A percentile compares a stretch with the other conserved stretches of the same genome.
Conservation (phyloP, 2,329 filamentous ascomycete genomes). For the Fusarium sp. region DNA sequence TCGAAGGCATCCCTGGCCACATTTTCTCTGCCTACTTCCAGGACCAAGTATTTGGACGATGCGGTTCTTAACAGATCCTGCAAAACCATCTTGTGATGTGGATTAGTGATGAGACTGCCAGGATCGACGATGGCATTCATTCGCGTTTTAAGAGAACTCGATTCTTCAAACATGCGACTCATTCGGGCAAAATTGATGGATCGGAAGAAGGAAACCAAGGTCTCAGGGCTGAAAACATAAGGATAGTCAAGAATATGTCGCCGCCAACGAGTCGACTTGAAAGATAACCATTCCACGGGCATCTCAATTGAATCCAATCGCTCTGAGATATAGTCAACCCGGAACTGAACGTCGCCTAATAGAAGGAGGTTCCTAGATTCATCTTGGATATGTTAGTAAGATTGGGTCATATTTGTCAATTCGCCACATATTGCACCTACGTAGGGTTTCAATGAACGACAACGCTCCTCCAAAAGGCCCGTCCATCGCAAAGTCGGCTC, state of each 20-base stretch:
- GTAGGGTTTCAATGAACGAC: constrained; percentile 77
- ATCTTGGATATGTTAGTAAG: constrained; percentile 57
- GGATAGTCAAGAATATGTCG: constrained; percentile 84
- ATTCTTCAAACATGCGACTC: constrained; percentile 81
- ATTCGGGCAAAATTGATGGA: constrained; percentile 89
- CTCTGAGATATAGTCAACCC: constrained; percentile 80
- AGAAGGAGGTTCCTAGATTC: constrained; percentile 72
- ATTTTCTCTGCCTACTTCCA: constrained; percentile 75
- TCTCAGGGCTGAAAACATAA: constrained; percentile 80
- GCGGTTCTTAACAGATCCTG: constrained; percentile 73
- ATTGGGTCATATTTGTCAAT: neutral
- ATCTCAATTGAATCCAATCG: constrained; percentile 79
- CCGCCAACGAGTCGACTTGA: constrained; percentile 69
- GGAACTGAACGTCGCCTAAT: constrained; percentile 76
- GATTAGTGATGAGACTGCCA: constrained; percentile 66
- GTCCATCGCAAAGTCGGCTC: constrained; percentile 75
- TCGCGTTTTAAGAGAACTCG: constrained; percentile 67
- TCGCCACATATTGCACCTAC: constrained; percentile 60
- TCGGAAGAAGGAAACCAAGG: constrained; percentile 85
- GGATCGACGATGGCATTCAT: constrained; percentile 68
- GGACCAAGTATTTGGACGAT: constrained; percentile 76
- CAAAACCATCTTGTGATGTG: constrained; percentile 70
- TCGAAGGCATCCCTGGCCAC: constrained; percentile 82
- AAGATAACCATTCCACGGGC: constrained; percentile 77
- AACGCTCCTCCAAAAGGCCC: constrained; percentile 82